phyloP scores from a whole-genome alignment of 2,329 filamentous ascomycete species.

The Kalaharituber pfeilii region DNA sequence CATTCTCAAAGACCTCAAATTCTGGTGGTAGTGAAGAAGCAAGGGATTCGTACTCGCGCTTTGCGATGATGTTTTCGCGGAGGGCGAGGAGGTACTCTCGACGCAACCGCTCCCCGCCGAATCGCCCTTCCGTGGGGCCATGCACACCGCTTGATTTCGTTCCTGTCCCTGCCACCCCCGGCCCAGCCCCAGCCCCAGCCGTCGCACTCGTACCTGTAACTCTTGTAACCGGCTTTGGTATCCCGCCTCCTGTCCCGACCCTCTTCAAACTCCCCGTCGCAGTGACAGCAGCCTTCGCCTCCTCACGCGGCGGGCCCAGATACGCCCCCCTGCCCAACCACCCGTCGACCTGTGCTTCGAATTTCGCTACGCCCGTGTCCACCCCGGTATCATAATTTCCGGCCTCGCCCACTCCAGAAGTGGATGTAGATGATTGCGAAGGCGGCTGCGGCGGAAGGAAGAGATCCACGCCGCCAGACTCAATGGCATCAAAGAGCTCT shows the following conservation, averaged over 20 bases:
- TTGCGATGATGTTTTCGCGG: constrained; percentile 13
- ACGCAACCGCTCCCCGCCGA: constrained; percentile 1
- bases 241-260: background rate
- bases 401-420: background rate
- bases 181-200: no score
- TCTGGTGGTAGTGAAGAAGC: constrained; percentile 1
- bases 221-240: no score
- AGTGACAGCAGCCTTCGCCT: no score
- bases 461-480: background rate
- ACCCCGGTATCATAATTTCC: background rate
- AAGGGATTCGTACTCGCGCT: constrained; percentile 10
- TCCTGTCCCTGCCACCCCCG: background rate
- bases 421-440: background rate
- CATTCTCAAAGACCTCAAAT: constrained; percentile 2
- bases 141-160: background rate
- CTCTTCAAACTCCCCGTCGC: background rate
- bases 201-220: no score
- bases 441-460: background rate
- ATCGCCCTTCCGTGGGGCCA: background rate
- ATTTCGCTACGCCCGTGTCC: constrained; percentile 6
- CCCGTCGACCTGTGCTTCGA: constrained; percentile 17
- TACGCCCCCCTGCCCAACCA: background rate
- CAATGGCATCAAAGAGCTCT: background rate
- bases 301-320: background rate
- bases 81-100: constrained; percentile 15